phyloP scores from a whole-genome alignment of 2,329 filamentous ascomycete species.

The Microsporum ferrugineum region DNA sequence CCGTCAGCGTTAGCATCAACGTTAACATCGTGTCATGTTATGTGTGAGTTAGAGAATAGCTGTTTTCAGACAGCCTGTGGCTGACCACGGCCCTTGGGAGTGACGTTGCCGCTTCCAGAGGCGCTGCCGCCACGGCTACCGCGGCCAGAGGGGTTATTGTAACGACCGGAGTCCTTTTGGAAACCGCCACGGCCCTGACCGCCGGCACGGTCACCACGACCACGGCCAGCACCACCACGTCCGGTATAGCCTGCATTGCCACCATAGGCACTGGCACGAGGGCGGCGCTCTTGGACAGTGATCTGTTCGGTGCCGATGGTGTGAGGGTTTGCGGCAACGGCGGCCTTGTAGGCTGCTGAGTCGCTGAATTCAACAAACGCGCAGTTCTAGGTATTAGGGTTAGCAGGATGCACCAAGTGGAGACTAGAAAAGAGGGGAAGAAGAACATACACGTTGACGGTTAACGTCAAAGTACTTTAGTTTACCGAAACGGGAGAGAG shows the following conservation, averaged over 20 bases:
- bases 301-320: constrained; percentile 71
- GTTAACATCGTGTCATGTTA: not conserved
- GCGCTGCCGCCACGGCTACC: constrained; percentile 44
- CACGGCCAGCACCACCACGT: constrained; percentile 53
- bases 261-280: constrained; percentile 59
- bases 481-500: constrained; percentile 58
- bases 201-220: constrained; percentile 55
- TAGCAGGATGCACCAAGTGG: constrained; percentile 7
- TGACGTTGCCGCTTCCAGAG: constrained; percentile 49
- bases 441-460: constrained; percentile 58
- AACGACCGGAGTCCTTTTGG: constrained; percentile 56
- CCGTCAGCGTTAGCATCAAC: not conserved
- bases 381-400: constrained; percentile 56
- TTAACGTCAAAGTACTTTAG: constrained; percentile 53
- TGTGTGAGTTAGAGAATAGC: not conserved
- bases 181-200: constrained; percentile 59
- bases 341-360: constrained; percentile 67
- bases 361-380: constrained; percentile 92
- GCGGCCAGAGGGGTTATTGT: constrained; percentile 43
- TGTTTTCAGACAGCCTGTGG: constrained; percentile 2
- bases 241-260: constrained; percentile 51
- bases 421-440: not conserved
- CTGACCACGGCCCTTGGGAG: constrained; percentile 32
- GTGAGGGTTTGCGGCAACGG: constrained; percentile 74
- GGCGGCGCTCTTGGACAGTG: constrained; percentile 76